Percentiles rank a stretch among this genome's conserved stretches.
Conservation (phyloP, 2,329 filamentous ascomycete genomes). For the Diplodia sapinea region DNA sequence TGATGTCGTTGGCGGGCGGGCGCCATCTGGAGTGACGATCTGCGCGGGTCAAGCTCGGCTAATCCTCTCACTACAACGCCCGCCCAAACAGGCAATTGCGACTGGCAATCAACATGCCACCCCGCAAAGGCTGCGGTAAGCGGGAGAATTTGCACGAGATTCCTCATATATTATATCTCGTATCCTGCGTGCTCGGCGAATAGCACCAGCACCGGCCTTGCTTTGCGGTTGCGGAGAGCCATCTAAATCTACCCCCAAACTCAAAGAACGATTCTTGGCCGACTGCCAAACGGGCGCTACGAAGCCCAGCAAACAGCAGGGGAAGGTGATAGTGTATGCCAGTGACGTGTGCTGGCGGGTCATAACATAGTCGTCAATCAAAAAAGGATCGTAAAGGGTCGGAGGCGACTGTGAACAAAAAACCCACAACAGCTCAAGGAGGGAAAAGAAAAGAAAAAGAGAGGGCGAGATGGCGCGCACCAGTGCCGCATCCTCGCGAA, state of each 20-base stretch:
- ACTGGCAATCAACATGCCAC: background rate
- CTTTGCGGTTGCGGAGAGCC: constrained; percentile 18
- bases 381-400: constrained; percentile 28
- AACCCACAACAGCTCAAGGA: background rate
- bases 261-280: constrained; percentile 16
- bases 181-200: constrained; percentile 22
- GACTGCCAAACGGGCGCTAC: constrained; percentile 10
- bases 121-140: no score
- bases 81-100: background rate
- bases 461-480: background rate
- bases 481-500: constrained; percentile 6
- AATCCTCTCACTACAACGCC: background rate
- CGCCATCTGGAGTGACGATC: constrained; percentile 12
- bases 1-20: constrained; percentile 17
- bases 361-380: constrained; percentile 24
- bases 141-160: background rate
- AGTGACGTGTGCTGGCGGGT: constrained; percentile 14
- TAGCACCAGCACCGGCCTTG: constrained; percentile 18
- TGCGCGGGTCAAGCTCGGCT: constrained; percentile 16
- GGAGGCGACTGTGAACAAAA: constrained; percentile 22
- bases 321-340: constrained; percentile 3
- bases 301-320: constrained; percentile 13
- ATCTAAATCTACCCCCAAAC: constrained; percentile 23
- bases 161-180: constrained; percentile 9
- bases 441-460: background rate